These are phyloP conservation scores for Aspergillus haitiensis DNA, from an alignment of 495 filamentous ascomycete species.

Conservation along the genomic window DNA sequence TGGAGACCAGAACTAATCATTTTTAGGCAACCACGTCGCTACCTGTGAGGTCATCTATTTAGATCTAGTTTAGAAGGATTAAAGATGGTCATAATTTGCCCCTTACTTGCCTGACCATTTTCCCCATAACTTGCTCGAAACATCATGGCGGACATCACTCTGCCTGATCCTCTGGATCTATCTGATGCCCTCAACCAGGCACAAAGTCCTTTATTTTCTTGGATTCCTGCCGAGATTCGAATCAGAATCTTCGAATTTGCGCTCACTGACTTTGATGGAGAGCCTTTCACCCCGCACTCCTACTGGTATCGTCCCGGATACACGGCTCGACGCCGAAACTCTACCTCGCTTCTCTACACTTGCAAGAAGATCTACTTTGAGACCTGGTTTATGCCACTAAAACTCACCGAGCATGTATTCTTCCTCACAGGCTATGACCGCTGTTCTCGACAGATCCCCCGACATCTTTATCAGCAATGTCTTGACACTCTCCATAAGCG, in stretches of 20 bases:
- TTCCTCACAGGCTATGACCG: slow-evolving; percentile 22
- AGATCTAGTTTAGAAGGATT: too few relatives aligned
- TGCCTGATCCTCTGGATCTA: not conserved
- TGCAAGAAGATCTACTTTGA: slow-evolving; percentile 30
- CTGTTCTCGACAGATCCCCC: slow-evolving; percentile 10
- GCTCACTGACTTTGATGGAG: slow-evolving; percentile 22
- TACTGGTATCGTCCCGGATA: slow-evolving; percentile 30
- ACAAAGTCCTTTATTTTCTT: slow-evolving; percentile 20
- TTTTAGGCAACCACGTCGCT: too few relatives aligned
- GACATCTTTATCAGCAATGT: slow-evolving; percentile 15
- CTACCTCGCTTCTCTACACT: slow-evolving; percentile 25
- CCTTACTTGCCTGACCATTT: too few relatives aligned
- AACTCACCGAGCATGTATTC: slow-evolving; percentile 29
- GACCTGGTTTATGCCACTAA: slow-evolving; percentile 34
- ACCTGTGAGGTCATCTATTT: too few relatives aligned
- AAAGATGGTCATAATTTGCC: too few relatives aligned
- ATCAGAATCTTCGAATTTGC: slow-evolving; percentile 29
- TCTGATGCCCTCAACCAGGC: slow-evolving; percentile 6
- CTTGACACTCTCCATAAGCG: slow-evolving; percentile 16
- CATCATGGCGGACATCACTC: too few relatives aligned
- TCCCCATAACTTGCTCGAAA: too few relatives aligned
- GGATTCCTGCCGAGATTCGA: slow-evolving; percentile 33
- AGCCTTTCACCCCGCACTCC: slow-evolving; percentile 15
- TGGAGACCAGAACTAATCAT: too few relatives aligned
- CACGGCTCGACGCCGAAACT: slow-evolving; percentile 21